phyloP scores from a whole-genome alignment of 352 stramenopile species.

The Pythium grandisporangium region DNA sequence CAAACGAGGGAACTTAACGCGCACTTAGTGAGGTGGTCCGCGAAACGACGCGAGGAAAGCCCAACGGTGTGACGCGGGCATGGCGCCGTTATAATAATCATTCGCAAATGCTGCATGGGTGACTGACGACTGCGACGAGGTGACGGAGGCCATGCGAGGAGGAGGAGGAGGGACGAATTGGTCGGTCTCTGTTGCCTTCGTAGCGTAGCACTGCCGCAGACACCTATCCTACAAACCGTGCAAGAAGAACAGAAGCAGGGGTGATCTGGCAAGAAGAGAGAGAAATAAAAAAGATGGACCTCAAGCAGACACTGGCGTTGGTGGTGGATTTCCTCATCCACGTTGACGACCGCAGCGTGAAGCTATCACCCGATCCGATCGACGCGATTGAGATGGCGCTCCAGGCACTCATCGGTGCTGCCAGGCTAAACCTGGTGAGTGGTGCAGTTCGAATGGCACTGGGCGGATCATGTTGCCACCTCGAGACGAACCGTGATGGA shows the following conservation, averaged over 20 bases:
- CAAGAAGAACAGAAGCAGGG: too few species aligned
- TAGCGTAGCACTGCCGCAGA: too few species aligned
- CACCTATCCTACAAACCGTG: too few species aligned
- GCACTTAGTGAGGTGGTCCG: neutral
- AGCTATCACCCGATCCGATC: constrained; percentile 37
- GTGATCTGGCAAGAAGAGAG: too few species aligned
- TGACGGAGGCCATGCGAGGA: neutral
- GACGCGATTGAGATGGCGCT: constrained; percentile 31
- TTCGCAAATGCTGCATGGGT: neutral
- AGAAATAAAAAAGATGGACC: constrained; percentile 25
- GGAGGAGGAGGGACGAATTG: neutral
- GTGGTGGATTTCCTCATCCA: constrained; percentile 59
- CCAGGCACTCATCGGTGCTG: constrained; percentile 18
- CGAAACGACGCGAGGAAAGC: too few species aligned
- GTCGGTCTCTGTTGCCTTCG: neutral
- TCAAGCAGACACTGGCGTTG: constrained; percentile 31
- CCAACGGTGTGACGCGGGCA: too few species aligned
- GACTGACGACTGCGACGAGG: too few species aligned
- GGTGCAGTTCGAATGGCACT: neutral
- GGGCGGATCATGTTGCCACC: neutral
- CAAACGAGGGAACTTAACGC: neutral
- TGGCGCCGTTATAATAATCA: too few species aligned
- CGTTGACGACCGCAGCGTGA: constrained; percentile 39
- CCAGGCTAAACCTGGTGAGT: constrained; percentile 31
- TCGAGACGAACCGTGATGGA: too few species aligned